Evolutionary conservation across 2,329 filamentous ascomycete species (phyloP).

Genomic region (Trichoderma endophyticum): DNA sequence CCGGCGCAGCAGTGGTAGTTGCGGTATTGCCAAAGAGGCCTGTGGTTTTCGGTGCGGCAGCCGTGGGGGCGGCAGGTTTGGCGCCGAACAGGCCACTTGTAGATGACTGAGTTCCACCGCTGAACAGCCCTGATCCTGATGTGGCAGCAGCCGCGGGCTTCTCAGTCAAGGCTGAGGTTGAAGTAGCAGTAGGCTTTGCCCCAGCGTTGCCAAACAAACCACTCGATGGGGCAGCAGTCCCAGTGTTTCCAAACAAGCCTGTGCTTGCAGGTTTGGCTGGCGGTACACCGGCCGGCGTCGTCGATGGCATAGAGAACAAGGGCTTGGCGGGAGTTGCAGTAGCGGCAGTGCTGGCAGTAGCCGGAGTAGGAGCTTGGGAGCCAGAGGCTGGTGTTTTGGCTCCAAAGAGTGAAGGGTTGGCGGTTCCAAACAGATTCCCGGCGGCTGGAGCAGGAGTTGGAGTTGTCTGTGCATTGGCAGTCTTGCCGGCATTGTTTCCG

Average conservation of each 20-base stretch:
- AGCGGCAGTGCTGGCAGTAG: conserved; percentile 23
- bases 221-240: conserved; percentile 19
- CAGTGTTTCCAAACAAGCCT: conserved; percentile 13
- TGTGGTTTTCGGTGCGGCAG: conserved; percentile 22
- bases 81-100: conserved; percentile 23
- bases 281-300: conserved; percentile 55
- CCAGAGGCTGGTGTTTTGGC: conserved; percentile 17
- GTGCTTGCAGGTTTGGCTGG: conserved; percentile 35
- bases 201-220: conserved; percentile 26
- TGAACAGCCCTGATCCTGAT: conserved; percentile 30
- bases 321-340: conserved; percentile 45
- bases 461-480: background rate
- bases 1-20: conserved; percentile 21
- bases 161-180: conserved; percentile 1
- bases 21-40: conserved; percentile 28
- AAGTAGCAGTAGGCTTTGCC: conserved; percentile 24
- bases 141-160: conserved; percentile 23
- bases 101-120: conserved; percentile 29
- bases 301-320: conserved; percentile 47
- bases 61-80: conserved; percentile 25
- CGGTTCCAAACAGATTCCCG: conserved; percentile 22
- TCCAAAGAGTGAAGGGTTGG: conserved; percentile 20
- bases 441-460: conserved; percentile 14
- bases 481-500: conserved; percentile 26
- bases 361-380: conserved; percentile 6